Evolutionary conservation across 2,329 filamentous ascomycete genomes (phyloP).

Genomic region (Lasiodiplodia sp.): DNA sequence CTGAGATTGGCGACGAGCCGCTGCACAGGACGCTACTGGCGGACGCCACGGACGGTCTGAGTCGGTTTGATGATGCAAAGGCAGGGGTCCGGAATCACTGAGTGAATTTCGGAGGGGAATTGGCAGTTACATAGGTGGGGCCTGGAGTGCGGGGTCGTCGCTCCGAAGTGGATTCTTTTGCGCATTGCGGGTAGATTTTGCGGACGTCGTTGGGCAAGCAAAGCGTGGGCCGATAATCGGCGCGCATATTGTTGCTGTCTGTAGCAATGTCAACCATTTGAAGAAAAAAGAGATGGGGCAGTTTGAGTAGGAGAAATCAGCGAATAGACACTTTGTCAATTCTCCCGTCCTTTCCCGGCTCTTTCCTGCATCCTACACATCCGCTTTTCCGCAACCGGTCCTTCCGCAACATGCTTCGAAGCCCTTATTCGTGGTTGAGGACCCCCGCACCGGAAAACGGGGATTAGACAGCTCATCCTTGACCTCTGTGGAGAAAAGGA

Average conservation of each 20-base stretch:
- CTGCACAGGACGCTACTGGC: constrained; percentile 31
- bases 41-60: constrained; percentile 15
- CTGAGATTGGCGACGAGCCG: constrained; percentile 59
- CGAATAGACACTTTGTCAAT: not conserved
- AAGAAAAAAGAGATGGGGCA: not conserved
- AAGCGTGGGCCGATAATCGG: not conserved
- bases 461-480: constrained; percentile 1
- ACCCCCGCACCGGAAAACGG: constrained; percentile 4
- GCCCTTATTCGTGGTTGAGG: not conserved
- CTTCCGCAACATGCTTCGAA: constrained; percentile 2
- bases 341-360: not conserved
- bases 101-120: not conserved
- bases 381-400: constrained; percentile 4
- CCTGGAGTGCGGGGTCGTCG: not conserved
- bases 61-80: constrained; percentile 20
- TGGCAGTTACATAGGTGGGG: not conserved
- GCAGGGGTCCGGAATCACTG: constrained; percentile 25
- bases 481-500: constrained; percentile 3
- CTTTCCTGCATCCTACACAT: not conserved
- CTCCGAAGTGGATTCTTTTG: not conserved
- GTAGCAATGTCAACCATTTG: not conserved
- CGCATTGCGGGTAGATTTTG: not conserved
- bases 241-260: not conserved
- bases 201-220: not conserved
- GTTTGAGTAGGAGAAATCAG: too few species aligned